Conservation (phyloP, 2,329 filamentous ascomycete species). For the Claviceps arundinis region DNA sequence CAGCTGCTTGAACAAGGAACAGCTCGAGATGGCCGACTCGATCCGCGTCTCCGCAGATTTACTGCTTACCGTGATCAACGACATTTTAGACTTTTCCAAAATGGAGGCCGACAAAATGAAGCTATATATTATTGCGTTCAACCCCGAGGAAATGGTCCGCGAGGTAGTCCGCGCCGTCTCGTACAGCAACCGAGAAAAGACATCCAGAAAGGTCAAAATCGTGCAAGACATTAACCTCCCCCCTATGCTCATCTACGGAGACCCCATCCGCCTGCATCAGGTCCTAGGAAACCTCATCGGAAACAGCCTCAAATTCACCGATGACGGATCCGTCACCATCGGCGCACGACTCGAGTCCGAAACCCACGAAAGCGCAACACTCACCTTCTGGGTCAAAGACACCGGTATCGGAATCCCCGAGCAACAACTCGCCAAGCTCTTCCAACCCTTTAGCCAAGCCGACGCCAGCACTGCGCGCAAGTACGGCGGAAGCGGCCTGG, state of each 20-base stretch:
- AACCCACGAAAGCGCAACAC: slow-evolving; percentile 52
- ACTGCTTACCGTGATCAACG: slow-evolving; percentile 83
- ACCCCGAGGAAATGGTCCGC: slow-evolving; percentile 52
- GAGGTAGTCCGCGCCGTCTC: slow-evolving; percentile 54
- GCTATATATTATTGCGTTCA: slow-evolving; percentile 58
- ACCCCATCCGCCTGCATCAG: slow-evolving; percentile 53
- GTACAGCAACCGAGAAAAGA: slow-evolving; percentile 52
- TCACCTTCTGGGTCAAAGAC: slow-evolving; percentile 78
- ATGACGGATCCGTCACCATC: slow-evolving; percentile 74
- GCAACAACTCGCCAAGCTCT: slow-evolving; percentile 71
- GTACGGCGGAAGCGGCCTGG: slow-evolving; percentile 83
- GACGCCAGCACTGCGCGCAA: slow-evolving; percentile 82
- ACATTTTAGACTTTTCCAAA: slow-evolving; percentile 91
- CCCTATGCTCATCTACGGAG: slow-evolving; percentile 57
- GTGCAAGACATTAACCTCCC: slow-evolving; percentile 60
- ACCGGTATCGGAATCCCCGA: slow-evolving; percentile 84
- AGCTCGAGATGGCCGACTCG: slow-evolving; percentile 76
- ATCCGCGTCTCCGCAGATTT: slow-evolving; percentile 77
- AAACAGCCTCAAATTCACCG: slow-evolving; percentile 91
- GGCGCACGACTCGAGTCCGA: slow-evolving; percentile 61
- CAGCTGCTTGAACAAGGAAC: slow-evolving; percentile 59
- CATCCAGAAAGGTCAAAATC: slow-evolving; percentile 48
- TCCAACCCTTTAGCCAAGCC: slow-evolving; percentile 85
- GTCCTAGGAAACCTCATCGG: slow-evolving; percentile 73
- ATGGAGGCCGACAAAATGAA: slow-evolving; percentile 84